phyloP scores from a whole-genome alignment of 176 grass and related monocot genomes.

The Eleusine coracana region DNA sequence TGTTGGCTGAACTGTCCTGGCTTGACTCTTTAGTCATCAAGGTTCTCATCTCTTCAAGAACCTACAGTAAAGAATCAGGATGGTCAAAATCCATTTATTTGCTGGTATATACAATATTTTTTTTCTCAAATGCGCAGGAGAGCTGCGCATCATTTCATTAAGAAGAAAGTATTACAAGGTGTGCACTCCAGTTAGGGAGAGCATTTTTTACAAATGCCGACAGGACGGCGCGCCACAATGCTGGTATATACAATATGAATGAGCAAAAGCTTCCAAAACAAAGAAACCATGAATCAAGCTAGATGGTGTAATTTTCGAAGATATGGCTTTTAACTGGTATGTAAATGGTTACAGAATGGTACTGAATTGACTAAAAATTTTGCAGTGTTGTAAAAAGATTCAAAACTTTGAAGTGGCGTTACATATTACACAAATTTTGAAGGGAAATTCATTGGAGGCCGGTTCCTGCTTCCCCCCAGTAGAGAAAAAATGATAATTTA shows the following conservation, averaged over 20 bases:
- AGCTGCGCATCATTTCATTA: too few relatives aligned
- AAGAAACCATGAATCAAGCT: slow-evolving; percentile 26
- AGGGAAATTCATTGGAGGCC: too few relatives aligned
- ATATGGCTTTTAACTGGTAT: background rate
- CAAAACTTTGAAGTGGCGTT: too few relatives aligned
- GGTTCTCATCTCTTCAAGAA: slow-evolving; percentile 70
- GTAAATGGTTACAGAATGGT: slow-evolving; percentile 15
- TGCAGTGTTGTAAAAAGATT: background rate
- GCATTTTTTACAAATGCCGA: too few relatives aligned
- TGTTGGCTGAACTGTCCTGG: slow-evolving; percentile 47
- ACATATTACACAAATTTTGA: too few relatives aligned
- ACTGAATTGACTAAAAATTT: background rate
- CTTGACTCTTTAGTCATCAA: slow-evolving; percentile 57
- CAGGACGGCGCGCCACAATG: too few relatives aligned
- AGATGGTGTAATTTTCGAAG: slow-evolving; percentile 9
- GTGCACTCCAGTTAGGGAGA: too few relatives aligned
- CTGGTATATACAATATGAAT: slow-evolving; percentile 11
- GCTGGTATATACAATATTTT: background rate
- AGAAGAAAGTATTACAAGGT: too few relatives aligned
- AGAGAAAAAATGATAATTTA: too few relatives aligned
- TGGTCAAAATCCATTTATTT: slow-evolving; percentile 16
- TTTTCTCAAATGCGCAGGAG: too few relatives aligned
- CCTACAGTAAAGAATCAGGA: slow-evolving; percentile 51
- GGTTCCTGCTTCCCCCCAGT: too few relatives aligned
- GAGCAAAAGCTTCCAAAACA: slow-evolving; percentile 27